Evolutionary conservation across 75 land plant species (phyloP), one percentile per base, ranked within the genome.

Genomic region (Selaginella moellendorffii): DNA sequence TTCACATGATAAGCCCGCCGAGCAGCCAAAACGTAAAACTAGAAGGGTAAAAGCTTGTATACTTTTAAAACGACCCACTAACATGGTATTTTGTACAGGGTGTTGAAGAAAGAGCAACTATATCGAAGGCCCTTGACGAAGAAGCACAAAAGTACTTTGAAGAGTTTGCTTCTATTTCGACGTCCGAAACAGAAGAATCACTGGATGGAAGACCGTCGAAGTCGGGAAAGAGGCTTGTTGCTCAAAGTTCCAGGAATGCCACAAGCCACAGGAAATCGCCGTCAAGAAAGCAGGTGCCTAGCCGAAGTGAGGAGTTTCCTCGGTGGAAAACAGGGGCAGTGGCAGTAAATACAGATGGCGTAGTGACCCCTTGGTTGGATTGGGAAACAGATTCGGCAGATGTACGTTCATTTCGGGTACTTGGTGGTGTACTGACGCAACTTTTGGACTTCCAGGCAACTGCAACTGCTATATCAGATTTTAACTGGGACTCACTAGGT

Each of bases 131-230:
- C 5, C 46, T 36, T 36, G 46, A 36, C 14, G 46, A 36, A 36
- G 46, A 36, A 36, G 46, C 46, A 5, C 46, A 36, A 36, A 36
- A 14, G 14, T 36, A 36, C 46, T 36, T 36, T 36, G 46, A 36
- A 14, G 46, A 36, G 14, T 36, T 36, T 36, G 46, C 46, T 5
- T 36, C 46, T 5, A 36, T 36, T 14, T 36, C 46, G 17, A 85
- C 77, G 68, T 72, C 82, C 22, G 88, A 85, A 66, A 85, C 82
- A 58, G 77, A 85, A 2, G 85, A 85, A 67, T 42, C 82, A 5
- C 5, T 36, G 14, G 46, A 36, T 14, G 14, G 14, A 14, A 36
- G 46, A 36, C 46, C n/a, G n/a, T n/a, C n/a, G n/a, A n/a, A n/a
- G n/a, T n/a, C n/a, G n/a, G n/a, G n/a, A n/a, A n/a, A n/a, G n/a